Percentiles rank a stretch among this genome's conserved stretches.
Conservation (phyloP, 1,284 basidiomycete genomes). For the Marasmius tenuissimus region DNA sequence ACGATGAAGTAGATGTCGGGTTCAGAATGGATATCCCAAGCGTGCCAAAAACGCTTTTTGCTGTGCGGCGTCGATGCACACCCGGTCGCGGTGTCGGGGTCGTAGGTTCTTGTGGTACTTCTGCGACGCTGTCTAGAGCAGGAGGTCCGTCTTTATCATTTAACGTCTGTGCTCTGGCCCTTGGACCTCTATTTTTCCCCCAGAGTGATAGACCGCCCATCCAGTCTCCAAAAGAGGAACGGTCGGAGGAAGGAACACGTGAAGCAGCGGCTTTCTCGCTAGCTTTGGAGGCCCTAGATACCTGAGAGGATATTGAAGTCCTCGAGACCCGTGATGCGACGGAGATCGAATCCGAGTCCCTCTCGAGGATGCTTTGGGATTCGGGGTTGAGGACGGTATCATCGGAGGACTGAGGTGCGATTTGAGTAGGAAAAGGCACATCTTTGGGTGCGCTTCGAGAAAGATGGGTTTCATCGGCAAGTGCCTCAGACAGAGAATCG, state of each 20-base stretch:
- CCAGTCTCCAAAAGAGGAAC: slow-evolving; percentile 55
- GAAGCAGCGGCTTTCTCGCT: not conserved
- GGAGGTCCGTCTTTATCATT: not conserved
- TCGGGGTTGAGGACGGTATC: slow-evolving; percentile 15
- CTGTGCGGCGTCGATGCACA: slow-evolving; percentile 18
- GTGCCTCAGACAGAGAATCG: slow-evolving; percentile 70
- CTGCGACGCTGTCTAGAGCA: slow-evolving; percentile 17
- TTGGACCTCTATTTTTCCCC: slow-evolving; percentile 40
- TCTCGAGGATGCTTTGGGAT: not conserved
- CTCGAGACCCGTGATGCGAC: not conserved
- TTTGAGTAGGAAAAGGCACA: slow-evolving; percentile 30
- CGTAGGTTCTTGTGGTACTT: slow-evolving; percentile 2
- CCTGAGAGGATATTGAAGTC: slow-evolving; percentile 1
- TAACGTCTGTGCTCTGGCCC: not conserved
- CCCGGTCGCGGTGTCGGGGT: slow-evolving; percentile 1
- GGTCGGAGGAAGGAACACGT: not conserved
- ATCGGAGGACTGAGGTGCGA: slow-evolving; percentile 25
- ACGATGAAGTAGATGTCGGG: slow-evolving; percentile 36
- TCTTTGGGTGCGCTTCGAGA: slow-evolving; percentile 37
- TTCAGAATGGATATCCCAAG: slow-evolving; percentile 68
- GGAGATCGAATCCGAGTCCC: slow-evolving; percentile 5
- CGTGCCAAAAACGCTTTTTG: slow-evolving; percentile 68
- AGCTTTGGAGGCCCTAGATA: not conserved
- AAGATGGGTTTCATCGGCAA: slow-evolving; percentile 57
- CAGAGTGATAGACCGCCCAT: slow-evolving; percentile 56